Evolutionary conservation across 176 grass and related monocot genomes (phyloP), one percentile per base, ranked within the genome.

Genomic region (Hsuehochloa calcarea): DNA sequence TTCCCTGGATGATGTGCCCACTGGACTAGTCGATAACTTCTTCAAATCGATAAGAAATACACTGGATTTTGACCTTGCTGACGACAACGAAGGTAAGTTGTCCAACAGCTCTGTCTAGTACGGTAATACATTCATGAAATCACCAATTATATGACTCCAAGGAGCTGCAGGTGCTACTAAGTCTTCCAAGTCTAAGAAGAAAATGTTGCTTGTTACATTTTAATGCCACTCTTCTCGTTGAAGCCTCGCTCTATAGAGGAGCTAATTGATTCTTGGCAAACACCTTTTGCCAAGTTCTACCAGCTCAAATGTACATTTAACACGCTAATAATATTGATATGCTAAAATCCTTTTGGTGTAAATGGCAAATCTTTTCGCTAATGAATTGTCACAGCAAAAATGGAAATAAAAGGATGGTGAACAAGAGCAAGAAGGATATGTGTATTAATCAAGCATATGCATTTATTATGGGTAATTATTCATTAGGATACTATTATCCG

Each of bases 11-110:
- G 96, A 98, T 70, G 45, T 98, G 56, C 88, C 96, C 19, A 70
- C 85, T 2, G 96, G 90, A 23, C 74, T 93, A 4, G 84, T 98
- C 81, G 84, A 85, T 34, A 90, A 72, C 45, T 98, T 98, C 82
- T 98, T 98, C 85, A 98, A 86, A 86, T 95, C 93, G 0, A 85
- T 95, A 65, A 94, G 96, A 76, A 95, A 78, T 29, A 98, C 96
- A 4, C 88, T 98, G 85, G 96, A 95, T 90, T 94, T 98, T 89
- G 96, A 98, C 76, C 94, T 95, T 79, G 26, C 78, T 68, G 93
- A 98, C 8, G 93, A 95, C 41, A 83, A 85, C 3, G 93, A 98
- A 90, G 96, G 96, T 98, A 58, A 67, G 5, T 8, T 72, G 25
- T 49, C 15, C 15, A 34, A 44, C 26, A 51, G 2, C 1, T 66